Base-by-base conservation (phyloP, 2,329 filamentous ascomycete genomes). In the Dactylonectria estremocensis region DNA sequence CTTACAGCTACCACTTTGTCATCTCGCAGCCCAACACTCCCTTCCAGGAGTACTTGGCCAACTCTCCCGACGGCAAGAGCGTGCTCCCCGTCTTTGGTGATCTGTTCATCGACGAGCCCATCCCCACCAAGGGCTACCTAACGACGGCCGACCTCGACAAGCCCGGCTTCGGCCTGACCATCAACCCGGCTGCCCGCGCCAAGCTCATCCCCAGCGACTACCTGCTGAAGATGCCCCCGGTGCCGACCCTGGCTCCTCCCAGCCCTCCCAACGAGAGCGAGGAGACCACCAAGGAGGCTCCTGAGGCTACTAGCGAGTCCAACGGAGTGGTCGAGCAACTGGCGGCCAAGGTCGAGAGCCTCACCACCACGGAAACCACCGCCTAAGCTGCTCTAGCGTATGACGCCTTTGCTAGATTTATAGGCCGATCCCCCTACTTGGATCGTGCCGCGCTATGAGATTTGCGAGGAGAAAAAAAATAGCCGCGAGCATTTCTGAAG, bases 1-100 rank as follows among this genome's bases (percentile, higher is more conserved):
- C 95, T 3, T 98, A 98, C 84, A 96, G 93, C 77, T 98, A 98
- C 83, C 95, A 98, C 83, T 98, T 97, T 78, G 95, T 97, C 72
- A 92, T 97, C 68, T 97, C 94, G 50, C 95, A 98, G 82, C 90
- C 93, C 70, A 97, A 97, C 83, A 93, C 92, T 14, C 95, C 95
- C 5, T 98, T 98, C 87, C 95, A 98, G 81, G 95, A 98, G 82
- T 98, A 98, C 78, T 88, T 98, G 24, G 95, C 95, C 74, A 97
- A 97, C 83, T 97, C 94, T 2, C 90, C 95, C 1, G 95, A 98
- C 76, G 95, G 95, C 55, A 93, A 94, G 85, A 95, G 91, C 69
- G 95, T 98, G 18, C 84, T 95, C 69, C 95, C 95, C 2, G 95
- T 98, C 7, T 98, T 98, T 80, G 95, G 95, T 40, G 93, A 97